phyloP scores from a whole-genome alignment of 805 yeast genomes.

The Lachancea waltii region DNA sequence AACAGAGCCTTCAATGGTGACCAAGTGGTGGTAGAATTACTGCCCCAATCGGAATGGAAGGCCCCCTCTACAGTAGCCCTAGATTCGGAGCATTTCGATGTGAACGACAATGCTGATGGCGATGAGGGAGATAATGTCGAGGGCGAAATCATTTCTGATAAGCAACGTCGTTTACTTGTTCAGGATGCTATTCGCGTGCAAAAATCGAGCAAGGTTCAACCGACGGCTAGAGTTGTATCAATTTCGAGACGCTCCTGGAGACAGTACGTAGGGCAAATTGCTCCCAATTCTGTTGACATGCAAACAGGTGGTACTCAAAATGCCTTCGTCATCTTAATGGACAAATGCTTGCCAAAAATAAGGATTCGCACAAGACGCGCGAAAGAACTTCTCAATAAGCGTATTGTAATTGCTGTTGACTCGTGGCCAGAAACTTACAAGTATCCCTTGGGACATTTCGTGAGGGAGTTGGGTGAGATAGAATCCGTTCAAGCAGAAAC shows the following conservation, averaged over 20 bases:
- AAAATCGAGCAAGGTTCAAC: conserved; percentile 51
- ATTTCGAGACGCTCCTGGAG: conserved; percentile 90
- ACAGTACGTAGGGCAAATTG: conserved; percentile 88
- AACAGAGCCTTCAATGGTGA: conserved; percentile 93
- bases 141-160: conserved; percentile 33
- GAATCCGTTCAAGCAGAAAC: conserved; percentile 95
- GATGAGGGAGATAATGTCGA: conserved; percentile 44
- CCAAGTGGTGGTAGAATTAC: conserved; percentile 79
- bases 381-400: conserved; percentile 71
- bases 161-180: conserved; percentile 54
- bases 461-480: conserved; percentile 79
- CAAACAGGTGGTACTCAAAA: conserved; percentile 58
- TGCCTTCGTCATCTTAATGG: conserved; percentile 85
- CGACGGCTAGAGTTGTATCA: conserved; percentile 92
- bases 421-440: conserved; percentile 83
- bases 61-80: conserved; percentile 72
- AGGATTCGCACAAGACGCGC: conserved; percentile 86
- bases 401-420: conserved; percentile 89
- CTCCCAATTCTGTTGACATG: conserved; percentile 64
- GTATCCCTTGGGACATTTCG: conserved; percentile 92
- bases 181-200: conserved; percentile 70
- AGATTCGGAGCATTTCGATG: conserved; percentile 64
- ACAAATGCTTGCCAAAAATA: conserved; percentile 77
- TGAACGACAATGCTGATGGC: conserved; percentile 53
- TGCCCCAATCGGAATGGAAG: conserved; percentile 84